Evolutionary conservation across 2,329 filamentous ascomycete genomes (phyloP).

Genomic region (Emmonsiellopsis sp.): DNA sequence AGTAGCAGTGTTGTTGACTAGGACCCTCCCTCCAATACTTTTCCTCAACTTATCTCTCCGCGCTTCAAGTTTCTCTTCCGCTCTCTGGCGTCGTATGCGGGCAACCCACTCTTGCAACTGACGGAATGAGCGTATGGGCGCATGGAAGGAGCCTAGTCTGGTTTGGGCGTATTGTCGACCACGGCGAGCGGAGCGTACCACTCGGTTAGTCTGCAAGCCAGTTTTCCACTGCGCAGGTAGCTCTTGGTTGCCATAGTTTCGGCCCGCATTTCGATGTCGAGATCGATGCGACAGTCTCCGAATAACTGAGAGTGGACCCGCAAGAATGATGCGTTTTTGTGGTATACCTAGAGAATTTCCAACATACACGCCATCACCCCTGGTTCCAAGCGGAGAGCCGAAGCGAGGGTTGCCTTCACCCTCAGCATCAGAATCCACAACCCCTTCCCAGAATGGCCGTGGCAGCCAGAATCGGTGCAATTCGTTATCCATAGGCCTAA

Average conservation of each 20-base stretch:
- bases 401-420: conserved; percentile 18
- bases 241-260: conserved; percentile 9
- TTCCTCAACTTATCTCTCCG: conserved; percentile 44
- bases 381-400: conserved; percentile 16
- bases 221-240: conserved; percentile 12
- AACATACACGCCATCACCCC: conserved; percentile 33
- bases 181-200: conserved; percentile 9
- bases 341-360: conserved; percentile 50
- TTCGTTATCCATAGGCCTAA: conserved; percentile 37
- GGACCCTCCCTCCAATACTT: conserved; percentile 41
- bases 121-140: conserved; percentile 43
- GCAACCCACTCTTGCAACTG: conserved; percentile 40
- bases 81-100: conserved; percentile 32
- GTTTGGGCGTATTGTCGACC: conserved; percentile 23
- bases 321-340: conserved; percentile 35
- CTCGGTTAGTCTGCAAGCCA: conserved; percentile 1
- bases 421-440: conserved; percentile 35
- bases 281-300: conserved; percentile 23
- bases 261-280: conserved; percentile 14
- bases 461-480: conserved; percentile 56
- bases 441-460: conserved; percentile 53
- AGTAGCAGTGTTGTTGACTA: conserved; percentile 20
- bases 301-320: conserved; percentile 29
- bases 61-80: conserved; percentile 41
- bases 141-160: conserved; percentile 32